Base-by-base conservation (phyloP, 2,329 filamentous ascomycete species). In the Fusarium proliferatum region DNA sequence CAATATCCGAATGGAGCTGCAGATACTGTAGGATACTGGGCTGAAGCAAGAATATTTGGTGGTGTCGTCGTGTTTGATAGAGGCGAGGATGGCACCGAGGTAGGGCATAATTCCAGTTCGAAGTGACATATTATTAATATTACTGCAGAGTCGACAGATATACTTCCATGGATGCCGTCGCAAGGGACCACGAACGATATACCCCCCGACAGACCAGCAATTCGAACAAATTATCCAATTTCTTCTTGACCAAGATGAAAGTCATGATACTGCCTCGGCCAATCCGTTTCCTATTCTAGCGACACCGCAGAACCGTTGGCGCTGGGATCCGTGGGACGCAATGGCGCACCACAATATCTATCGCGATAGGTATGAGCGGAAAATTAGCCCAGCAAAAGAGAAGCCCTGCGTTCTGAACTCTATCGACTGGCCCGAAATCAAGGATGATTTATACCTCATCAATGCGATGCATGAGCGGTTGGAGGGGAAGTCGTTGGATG, bases 1-100 rank as follows among this genome's bases (percentile, higher is more conserved):
- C 51, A 66, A 5, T 73, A 70, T 21, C 66, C 62, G 1, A 36
- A 56, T 13, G 66, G 65, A 1, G 8, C 61, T 13, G 62, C 59
- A 7, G 55, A 67, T 43, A 41, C 38, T 11, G 69, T 56, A n/a
- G 65, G 28, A 6, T 70, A 70, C n/a, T 72, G 69, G 71, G 59
- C 58, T 9, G 69, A 72, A 26, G 36, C 41, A 7, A 61, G 53
- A 26, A 64, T 71, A 8, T 61, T 73, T 19, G 69, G 69, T 11
- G 55, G 71, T 0, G 39, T 69, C 1, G 21, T 72, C 6, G 43
- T 72, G 2, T 69, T 72, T 30, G 65, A 69, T 16, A 52, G 58
- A 39, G 57, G 67, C 3, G 46, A 67, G 8, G 21, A 49, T 3
- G 58, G 57, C 19, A 41, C 36, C 0, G 45, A 61, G 53, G 64